Evolutionary conservation across 2,329 filamentous ascomycete species (phyloP).

Genomic region (Metarhizium brunneum): DNA sequence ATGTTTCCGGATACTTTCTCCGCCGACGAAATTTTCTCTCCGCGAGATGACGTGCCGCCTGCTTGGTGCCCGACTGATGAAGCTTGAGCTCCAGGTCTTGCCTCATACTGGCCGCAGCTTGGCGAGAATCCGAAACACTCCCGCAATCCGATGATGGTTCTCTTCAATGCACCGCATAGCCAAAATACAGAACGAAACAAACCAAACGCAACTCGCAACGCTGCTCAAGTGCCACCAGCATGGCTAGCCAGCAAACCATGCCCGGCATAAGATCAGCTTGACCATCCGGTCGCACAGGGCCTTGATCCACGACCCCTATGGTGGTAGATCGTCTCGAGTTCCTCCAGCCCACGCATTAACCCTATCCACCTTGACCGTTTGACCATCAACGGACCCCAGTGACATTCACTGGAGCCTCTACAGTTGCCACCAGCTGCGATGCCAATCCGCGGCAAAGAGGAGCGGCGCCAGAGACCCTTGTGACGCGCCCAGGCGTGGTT

Average conservation of each 20-base stretch:
- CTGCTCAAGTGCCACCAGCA: neutral
- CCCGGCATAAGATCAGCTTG: slow-evolving; percentile 29
- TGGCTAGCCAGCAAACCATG: neutral
- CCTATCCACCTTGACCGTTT: slow-evolving; percentile 11
- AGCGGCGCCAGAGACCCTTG: neutral
- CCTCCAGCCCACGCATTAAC: slow-evolving; percentile 13
- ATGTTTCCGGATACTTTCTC: neutral
- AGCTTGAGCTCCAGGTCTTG: neutral
- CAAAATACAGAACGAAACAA: neutral
- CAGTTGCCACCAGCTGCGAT: neutral
- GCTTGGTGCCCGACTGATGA: neutral
- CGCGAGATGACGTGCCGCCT: neutral
- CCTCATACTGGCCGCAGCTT: neutral
- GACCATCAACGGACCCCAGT: slow-evolving; percentile 12
- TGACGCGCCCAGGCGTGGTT: neutral
- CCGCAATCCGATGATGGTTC: neutral
- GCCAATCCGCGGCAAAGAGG: neutral
- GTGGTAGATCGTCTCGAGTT: slow-evolving; percentile 20
- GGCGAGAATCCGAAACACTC: slow-evolving; percentile 1
- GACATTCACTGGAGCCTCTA: slow-evolving; percentile 21
- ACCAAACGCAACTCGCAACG: neutral
- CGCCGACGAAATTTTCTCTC: neutral
- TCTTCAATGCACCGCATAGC: neutral
- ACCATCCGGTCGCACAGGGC: slow-evolving; percentile 36
- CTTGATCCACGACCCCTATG: slow-evolving; percentile 16